Evolutionary conservation across 2,329 filamentous ascomycete species (phyloP).

Genomic region (Thielaviopsis populi): DNA sequence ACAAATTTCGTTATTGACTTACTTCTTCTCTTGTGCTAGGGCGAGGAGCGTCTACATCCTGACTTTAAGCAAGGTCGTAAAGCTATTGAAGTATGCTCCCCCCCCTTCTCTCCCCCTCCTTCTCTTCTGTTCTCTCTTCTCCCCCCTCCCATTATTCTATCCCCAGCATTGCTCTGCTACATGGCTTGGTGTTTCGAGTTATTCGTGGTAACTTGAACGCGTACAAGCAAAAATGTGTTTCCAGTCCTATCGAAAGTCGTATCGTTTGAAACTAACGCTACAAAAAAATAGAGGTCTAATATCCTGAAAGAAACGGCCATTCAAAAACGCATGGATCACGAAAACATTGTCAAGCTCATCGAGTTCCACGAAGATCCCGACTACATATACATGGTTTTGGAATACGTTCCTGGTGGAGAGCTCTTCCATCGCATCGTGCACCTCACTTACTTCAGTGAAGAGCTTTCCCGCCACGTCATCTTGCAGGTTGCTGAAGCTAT

Average conservation of each 20-base stretch:
- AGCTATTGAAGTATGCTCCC: constrained; percentile 77
- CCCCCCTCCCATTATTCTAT: constrained; percentile 22
- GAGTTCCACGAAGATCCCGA: constrained; percentile 88
- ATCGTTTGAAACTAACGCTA: not conserved
- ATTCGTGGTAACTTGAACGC: not conserved
- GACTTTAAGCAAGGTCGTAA: constrained; percentile 91
- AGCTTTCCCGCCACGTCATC: constrained; percentile 88
- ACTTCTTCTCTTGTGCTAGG: constrained; percentile 38
- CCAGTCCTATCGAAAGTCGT: not conserved
- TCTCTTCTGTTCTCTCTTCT: not conserved
- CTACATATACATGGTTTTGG: constrained; percentile 95
- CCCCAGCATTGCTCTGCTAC: constrained; percentile 21
- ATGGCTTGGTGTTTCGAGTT: not conserved
- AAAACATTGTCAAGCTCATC: constrained; percentile 86
- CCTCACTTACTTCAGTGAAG: constrained; percentile 95
- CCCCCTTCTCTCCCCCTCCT: constrained; percentile 2
- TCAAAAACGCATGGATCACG: constrained; percentile 92
- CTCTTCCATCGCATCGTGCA: constrained; percentile 97
- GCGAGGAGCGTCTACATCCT: constrained; percentile 84
- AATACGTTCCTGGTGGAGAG: constrained; percentile 88
- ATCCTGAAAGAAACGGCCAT: constrained; percentile 98
- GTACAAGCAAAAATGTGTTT: not conserved
- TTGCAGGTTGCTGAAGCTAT: constrained; percentile 86
- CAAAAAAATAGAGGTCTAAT: constrained; percentile 62
- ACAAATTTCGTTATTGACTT: constrained; percentile 14